Evolutionary conservation across 306 rosid genomes (phyloP).

Genomic region (Alnus rubra): DNA sequence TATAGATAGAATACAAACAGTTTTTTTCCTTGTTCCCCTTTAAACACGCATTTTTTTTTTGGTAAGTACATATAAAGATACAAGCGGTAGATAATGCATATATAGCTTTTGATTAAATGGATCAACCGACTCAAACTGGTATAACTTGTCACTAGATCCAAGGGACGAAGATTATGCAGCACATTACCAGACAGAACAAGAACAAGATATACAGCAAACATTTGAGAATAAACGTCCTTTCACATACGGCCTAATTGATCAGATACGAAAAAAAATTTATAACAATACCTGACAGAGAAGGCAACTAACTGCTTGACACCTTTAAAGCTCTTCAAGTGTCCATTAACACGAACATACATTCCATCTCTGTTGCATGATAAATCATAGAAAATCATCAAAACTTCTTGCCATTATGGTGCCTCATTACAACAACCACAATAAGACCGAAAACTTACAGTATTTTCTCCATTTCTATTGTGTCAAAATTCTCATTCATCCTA

Average conservation of each 20-base stretch:
- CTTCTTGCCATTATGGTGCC: neutral
- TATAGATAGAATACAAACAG: neutral
- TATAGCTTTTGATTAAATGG: neutral
- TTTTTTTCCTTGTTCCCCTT: neutral
- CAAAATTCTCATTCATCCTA: constrained; percentile 80
- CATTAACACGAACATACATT: constrained; percentile 70
- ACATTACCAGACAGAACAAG: neutral
- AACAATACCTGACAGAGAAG: constrained; percentile 72
- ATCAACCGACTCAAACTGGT: neutral
- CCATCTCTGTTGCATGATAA: constrained; percentile 44
- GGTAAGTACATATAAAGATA: neutral
- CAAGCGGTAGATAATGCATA: neutral
- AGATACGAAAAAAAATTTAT: neutral
- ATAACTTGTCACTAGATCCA: neutral
- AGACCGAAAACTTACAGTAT: constrained; percentile 50
- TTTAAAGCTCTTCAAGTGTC: constrained; percentile 81
- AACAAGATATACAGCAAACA: neutral
- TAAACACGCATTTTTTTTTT: neutral
- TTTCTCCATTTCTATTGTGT: constrained; percentile 75
- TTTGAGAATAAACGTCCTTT: neutral
- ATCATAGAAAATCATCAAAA: constrained; percentile 2
- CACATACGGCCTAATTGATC: neutral
- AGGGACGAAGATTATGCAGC: neutral
- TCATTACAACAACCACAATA: neutral
- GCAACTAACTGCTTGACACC: constrained; percentile 67